Conservation (phyloP, 1,284 basidiomycete species). For the Sporisorium iseilematis-ciliati region DNA sequence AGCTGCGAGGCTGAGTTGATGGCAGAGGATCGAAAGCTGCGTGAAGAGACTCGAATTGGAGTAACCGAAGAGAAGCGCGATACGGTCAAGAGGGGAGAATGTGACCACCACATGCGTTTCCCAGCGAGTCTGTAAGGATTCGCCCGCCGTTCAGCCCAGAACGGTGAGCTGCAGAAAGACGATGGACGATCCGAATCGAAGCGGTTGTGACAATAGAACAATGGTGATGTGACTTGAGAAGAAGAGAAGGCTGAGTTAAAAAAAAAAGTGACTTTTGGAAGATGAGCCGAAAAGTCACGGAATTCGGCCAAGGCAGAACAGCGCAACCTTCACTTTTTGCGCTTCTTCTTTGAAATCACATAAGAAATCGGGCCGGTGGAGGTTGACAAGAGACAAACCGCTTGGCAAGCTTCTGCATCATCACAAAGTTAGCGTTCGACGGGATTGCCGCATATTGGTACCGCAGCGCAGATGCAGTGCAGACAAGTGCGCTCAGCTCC, state of each 20-base stretch:
- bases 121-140: conserved; percentile 1
- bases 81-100: conserved; percentile 1
- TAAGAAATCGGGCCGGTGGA: too few species aligned
- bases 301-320: conserved; percentile 8
- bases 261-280: not conserved
- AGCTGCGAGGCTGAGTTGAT: not conserved
- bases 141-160: not conserved
- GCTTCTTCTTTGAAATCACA: not conserved
- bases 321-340: not conserved
- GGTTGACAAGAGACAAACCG: too few species aligned
- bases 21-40: conserved; percentile 11
- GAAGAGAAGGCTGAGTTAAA: not conserved
- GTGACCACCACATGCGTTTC: conserved; percentile 35
- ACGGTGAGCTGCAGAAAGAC: too few species aligned
- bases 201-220: not conserved
- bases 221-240: too few species aligned
- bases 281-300: conserved; percentile 1
- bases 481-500: too few species aligned
- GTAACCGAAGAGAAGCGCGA: conserved; percentile 1
- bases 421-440: too few species aligned
- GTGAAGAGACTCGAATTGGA: not conserved
- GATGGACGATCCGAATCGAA: not conserved
- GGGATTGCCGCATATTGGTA: too few species aligned
- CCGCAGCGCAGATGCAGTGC: too few species aligned
- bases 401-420: too few species aligned